These are phyloP conservation scores for Barnettozyma vustinii DNA, from an alignment of 805 yeast species.

Conservation along the genomic window DNA sequence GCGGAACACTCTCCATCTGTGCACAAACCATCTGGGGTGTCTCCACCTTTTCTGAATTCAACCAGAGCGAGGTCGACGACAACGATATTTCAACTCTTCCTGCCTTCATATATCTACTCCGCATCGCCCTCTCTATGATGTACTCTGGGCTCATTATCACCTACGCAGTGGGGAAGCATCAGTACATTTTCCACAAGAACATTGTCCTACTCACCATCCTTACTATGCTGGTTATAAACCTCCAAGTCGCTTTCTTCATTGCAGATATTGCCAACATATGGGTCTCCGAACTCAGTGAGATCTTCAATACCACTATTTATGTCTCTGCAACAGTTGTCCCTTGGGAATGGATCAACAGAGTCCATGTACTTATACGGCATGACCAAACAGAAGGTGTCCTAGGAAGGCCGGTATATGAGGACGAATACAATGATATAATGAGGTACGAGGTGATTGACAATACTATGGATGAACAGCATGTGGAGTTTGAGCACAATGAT, in stretches of 20 bases:
- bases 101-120: conserved; percentile 65
- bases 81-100: conserved; percentile 53
- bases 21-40: conserved; percentile 70
- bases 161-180: conserved; percentile 45
- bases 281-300: conserved; percentile 68
- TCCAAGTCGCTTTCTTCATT: conserved; percentile 65
- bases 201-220: conserved; percentile 53
- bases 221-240: conserved; percentile 48
- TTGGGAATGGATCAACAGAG: conserved; percentile 82
- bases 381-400: conserved; percentile 66
- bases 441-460: conserved; percentile 19
- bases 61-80: conserved; percentile 18
- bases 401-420: conserved; percentile 73
- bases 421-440: conserved; percentile 36
- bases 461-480: conserved; percentile 6
- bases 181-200: conserved; percentile 42
- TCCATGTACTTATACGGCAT: conserved; percentile 48
- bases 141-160: conserved; percentile 61
- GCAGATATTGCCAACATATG: conserved; percentile 73
- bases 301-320: conserved; percentile 68
- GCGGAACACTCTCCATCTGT: conserved; percentile 44
- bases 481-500: conserved; percentile 1
- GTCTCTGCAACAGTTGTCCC: conserved; percentile 67
- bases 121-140: conserved; percentile 65
- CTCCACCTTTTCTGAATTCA: conserved; percentile 41